A percentile compares a stretch with the other conserved stretches of the same genome.
These are phyloP conservation scores for Paraglomus occultum DNA, from an alignment of 192 early-diverging fungal genomes.

Conservation along the genomic window DNA sequence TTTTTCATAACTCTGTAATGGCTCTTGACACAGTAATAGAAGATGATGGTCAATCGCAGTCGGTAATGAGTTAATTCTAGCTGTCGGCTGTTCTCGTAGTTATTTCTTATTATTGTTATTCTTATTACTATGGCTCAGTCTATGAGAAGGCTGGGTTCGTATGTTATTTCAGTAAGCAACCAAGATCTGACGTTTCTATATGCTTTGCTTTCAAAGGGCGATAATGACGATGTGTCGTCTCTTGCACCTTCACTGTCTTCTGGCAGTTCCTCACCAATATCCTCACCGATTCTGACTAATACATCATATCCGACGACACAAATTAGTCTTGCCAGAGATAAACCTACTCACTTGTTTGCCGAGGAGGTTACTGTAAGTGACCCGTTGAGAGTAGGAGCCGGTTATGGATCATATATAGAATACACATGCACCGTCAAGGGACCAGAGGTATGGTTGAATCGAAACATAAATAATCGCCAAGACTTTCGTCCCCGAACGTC, in stretches of 20 bases:
- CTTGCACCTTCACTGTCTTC: not conserved
- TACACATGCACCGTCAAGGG: conserved; percentile 44
- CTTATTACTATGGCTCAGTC: no score
- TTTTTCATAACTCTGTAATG: not conserved
- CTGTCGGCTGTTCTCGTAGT: no score
- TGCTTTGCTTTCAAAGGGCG: conserved; percentile 14
- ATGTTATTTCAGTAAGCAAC: no score
- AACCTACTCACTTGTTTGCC: conserved; percentile 32
- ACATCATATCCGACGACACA: not conserved
- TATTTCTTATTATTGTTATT: no score
- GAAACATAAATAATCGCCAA: not conserved
- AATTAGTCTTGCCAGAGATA: conserved; percentile 10
- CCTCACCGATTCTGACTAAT: not conserved
- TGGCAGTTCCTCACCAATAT: not conserved
- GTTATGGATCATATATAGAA: conserved; percentile 45
- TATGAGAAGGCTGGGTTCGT: no score
- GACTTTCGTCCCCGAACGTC: not conserved
- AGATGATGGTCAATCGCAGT: not conserved
- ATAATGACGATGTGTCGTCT: conserved; percentile 7
- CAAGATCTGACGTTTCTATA: not conserved
- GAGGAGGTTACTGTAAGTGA: conserved; percentile 40
- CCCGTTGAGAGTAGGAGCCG: conserved; percentile 40
- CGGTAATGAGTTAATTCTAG: not conserved
- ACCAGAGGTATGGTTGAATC: conserved; percentile 30
- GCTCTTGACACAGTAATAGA: not conserved